These are phyloP conservation scores for Aspergillus pseudoviridinutans DNA, from an alignment of 2,329 filamentous ascomycete species.

Conservation along the genomic window DNA sequence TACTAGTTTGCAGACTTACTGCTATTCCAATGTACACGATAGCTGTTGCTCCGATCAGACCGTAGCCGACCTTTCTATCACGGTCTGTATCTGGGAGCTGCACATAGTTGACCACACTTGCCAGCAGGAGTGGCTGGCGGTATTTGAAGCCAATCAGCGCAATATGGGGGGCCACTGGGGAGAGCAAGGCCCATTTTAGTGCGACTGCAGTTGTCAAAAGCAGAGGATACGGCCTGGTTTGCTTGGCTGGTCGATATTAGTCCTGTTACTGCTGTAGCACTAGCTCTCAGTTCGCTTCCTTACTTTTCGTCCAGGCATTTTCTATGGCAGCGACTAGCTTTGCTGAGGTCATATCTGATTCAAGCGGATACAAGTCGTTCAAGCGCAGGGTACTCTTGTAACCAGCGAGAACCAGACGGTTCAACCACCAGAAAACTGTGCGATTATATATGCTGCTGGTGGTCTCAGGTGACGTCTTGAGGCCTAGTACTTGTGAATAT, in stretches of 20 bases:
- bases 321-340: neutral
- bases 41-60: constrained; percentile 34
- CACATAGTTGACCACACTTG: constrained; percentile 14
- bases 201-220: too few species aligned
- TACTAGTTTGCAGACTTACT: constrained; percentile 11
- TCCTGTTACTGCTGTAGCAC: too few species aligned
- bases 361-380: constrained; percentile 15
- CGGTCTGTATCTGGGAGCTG: constrained; percentile 7
- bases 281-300: neutral
- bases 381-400: constrained; percentile 17
- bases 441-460: constrained; percentile 25
- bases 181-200: too few species aligned
- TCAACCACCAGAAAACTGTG: constrained; percentile 36
- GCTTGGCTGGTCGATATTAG: too few species aligned
- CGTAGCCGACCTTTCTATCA: constrained; percentile 24
- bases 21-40: constrained; percentile 38
- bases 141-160: too few species aligned
- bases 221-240: too few species aligned
- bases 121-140: too few species aligned
- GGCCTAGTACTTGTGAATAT: constrained; percentile 12
- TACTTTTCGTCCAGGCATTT: neutral
- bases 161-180: too few species aligned
- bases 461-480: constrained; percentile 16
- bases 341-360: neutral
- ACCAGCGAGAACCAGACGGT: constrained; percentile 23